Evolutionary conservation across 2,329 filamentous ascomycete genomes (phyloP), one percentile per base, ranked within the genome.

Genomic region (Parafenestella ontariensis): DNA sequence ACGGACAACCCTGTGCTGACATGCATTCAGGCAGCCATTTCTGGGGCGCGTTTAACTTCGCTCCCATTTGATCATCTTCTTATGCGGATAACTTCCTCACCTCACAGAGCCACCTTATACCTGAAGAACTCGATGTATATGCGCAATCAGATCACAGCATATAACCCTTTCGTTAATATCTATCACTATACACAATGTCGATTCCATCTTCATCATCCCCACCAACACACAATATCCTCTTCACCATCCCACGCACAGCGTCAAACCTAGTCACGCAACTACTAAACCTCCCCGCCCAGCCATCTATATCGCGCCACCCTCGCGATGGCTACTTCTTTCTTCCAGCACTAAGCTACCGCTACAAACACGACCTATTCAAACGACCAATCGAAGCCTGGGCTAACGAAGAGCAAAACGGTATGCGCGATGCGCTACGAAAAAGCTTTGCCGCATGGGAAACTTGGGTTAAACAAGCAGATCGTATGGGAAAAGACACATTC

Each of bases 321-420:
- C 51, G 48, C 6, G 59, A 66, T 29, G 67, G 67, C 1, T 70
- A 70, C 43, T 50, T 68, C 28, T 70, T 66, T 50, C 43, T 61
- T 2, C 46, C 46, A 5, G 52, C 62, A 1, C 33, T 55, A 5
- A 20, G 24, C 7, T 39, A 47, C 18, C 56, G 64, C 5, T 63
- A 63, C 37, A 23, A 39, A 21, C 13, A 58, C 29, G 11, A 42
- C 5, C 47, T 31, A 1, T 39, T 48, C 5, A 29, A 20, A 52
- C 34, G 44, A 21, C 23, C 54, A 2, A 10, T 52, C 8, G 5
- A 21, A 5, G 11, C 39, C 9, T 66, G 64, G 64, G 59, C 39
- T 3, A 24, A 31, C 0, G 41, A 54, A 17, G 41, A 61, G n/a
- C 44, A 49, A 17, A n/a, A 45, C 1, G 33, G n/a, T 2, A 46